phyloP scores from a whole-genome alignment of 176 grass and related monocot species.

The Juncus effusus region DNA sequence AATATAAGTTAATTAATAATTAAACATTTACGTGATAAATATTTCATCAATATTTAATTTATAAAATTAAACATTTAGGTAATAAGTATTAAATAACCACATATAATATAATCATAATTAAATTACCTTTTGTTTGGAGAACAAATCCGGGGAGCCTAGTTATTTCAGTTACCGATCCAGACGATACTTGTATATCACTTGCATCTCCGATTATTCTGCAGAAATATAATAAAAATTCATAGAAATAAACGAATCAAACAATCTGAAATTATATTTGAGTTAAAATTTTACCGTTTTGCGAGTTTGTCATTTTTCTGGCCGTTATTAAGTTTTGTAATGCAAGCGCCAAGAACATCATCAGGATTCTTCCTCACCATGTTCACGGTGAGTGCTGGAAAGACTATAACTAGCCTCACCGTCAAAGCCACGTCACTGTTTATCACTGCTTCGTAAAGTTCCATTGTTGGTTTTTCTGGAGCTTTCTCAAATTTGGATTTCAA shows the following conservation, averaged over 20 bases:
- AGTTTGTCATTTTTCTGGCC: constrained; percentile 28
- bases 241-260: no score
- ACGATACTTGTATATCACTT: constrained; percentile 27
- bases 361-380: constrained; percentile 29
- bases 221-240: no score
- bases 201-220: constrained; percentile 23
- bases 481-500: constrained; percentile 29
- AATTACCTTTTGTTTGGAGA: constrained; percentile 33
- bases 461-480: constrained; percentile 22
- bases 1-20: background rate
- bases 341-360: constrained; percentile 10
- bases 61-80: background rate
- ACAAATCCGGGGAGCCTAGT: constrained; percentile 35
- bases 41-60: no score
- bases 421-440: constrained; percentile 29
- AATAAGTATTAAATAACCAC: background rate
- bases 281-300: constrained; percentile 12
- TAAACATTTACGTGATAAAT: no score
- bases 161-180: constrained; percentile 40
- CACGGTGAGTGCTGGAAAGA: constrained; percentile 29
- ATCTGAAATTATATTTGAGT: no score
- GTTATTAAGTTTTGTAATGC: constrained; percentile 30
- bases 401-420: constrained; percentile 35
- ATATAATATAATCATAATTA: background rate
- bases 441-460: constrained; percentile 33